phyloP scores from a whole-genome alignment of 495 filamentous ascomycete species.

The Pseudoneurospora amorphoporcata region DNA sequence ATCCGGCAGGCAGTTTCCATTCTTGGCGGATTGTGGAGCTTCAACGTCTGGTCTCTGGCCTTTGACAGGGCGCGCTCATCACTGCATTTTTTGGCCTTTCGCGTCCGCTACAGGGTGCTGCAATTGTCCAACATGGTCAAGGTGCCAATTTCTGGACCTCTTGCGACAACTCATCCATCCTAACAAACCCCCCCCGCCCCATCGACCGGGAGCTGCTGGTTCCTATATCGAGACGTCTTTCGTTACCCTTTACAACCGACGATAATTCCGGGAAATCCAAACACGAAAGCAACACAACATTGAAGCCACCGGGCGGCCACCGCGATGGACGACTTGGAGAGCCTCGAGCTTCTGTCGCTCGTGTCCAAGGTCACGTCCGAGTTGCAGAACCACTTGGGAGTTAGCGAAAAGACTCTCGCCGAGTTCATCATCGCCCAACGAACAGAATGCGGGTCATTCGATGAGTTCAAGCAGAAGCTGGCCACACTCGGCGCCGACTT shows the following conservation, averaged over 20 bases:
- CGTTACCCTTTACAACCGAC: background rate
- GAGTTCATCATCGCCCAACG: conserved; percentile 93
- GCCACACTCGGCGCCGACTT: conserved; percentile 76
- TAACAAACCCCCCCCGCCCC: background rate
- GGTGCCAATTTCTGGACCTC: background rate
- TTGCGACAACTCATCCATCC: background rate
- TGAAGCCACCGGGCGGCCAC: background rate
- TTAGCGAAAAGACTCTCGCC: conserved; percentile 87
- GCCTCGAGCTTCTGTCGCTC: conserved; percentile 83
- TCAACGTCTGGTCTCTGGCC: background rate
- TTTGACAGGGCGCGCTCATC: background rate
- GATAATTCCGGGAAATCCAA: background rate
- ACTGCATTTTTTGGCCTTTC: background rate
- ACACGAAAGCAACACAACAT: background rate
- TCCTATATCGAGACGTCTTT: background rate
- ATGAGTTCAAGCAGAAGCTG: conserved; percentile 58
- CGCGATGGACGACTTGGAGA: conserved; percentile 80
- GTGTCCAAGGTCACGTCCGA: conserved; percentile 93
- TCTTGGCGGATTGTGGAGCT: background rate
- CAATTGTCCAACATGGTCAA: background rate
- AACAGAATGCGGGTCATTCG: conserved; percentile 55
- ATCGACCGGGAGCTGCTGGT: background rate
- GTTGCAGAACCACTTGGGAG: conserved; percentile 85
- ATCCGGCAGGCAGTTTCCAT: background rate
- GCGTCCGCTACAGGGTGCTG: background rate